Base-by-base conservation (phyloP, 179 eudicot genomes). In the Camellia oleifera region DNA sequence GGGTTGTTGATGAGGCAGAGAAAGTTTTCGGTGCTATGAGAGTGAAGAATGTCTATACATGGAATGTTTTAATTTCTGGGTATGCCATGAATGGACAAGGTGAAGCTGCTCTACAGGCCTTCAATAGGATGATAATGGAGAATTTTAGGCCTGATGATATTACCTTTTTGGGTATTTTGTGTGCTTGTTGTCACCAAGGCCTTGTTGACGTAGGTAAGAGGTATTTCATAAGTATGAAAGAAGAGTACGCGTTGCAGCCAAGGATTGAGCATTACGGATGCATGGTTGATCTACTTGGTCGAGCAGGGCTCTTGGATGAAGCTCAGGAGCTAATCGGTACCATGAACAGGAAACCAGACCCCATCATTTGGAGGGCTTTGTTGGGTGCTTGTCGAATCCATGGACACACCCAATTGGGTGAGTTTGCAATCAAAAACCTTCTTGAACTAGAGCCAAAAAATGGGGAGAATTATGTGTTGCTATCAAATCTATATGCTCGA, bases 31-130 rank as follows among this genome's bases (percentile, higher is more conserved):
- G 67, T 48, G 79, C 70, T 45, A 83, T 86, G 85, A 81, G 83
- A 78, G 84, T 81, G 77, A 86, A 86, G 79, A 86, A 86, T 79
- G 86, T 81, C 56, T 86, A 82, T 73, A 81, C 86, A 12, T 86
- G 88, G 88, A 86, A 86, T 83, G 88, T 83, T 56, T 62, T 86
- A 81, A 83, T 83, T 67, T 71, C 84, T 4, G 84, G 74, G 7
- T 86, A 72, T 71, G 69, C 80, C 11, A 81, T 81, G 85, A 83
- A 86, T 83, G 86, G 84, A 17, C 77, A 20, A 4, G 69, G 74
- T 15, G 84, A 86, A 75, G 86, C 84, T 79, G 86, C 85, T 76
- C 79, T 86, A 72, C 52, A 11, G 46, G 79, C 68, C 4, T 86
- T 86, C 77, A 67, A 76, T 73, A 52, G 66, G 76, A 86, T 86